Base-by-base conservation (phyloP, 371 early-diverging fungal species). In the Mortierella sp. region DNA sequence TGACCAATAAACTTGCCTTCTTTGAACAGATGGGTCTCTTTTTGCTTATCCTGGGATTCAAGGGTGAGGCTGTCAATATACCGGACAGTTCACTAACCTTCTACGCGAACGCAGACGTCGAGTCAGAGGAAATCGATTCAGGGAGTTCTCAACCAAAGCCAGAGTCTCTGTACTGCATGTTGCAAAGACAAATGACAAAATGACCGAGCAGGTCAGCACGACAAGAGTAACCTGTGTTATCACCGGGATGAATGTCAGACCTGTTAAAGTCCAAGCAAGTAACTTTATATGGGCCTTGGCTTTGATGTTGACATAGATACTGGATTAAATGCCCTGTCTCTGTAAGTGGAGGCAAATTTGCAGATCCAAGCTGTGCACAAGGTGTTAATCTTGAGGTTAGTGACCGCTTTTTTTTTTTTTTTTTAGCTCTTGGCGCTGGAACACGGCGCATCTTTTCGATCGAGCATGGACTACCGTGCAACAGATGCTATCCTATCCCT, bases 171-270 rank as follows among this genome's bases (percentile, higher is more conserved):
- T 63, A 0, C 15, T 63, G 55, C 43, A 63, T 63, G 15, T 44
- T 37, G 56, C 29, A 53, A 6, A 63, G 44, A 23, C 64, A 55
- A 63, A 12, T 23, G 53, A 56, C 53, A 55, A 44, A 56, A 53
- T n/a, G 56, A 63, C 55, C 64, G 64, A 63, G 56, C 64, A 63
- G 64, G 64, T 63, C 64, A 63, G 55, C 62, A 52, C 50, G 62
- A 50, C 30, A 18, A 37, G 16, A 48, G 62, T 48, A 26, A 37
- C 64, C 55, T 63, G 43, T 46, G 28, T 53, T 21, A 45, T 43
- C 45, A 45, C 21, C 55, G 55, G 55, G 25, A 23, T 56, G 64
- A 48, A 53, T 37, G 64, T 55, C 55, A 63, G 25, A 55, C 64
- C 55, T 25, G 43, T 63, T 45, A 63, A 52, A 55, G 43, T 56